Base-by-base conservation (phyloP, 1,284 basidiomycete species). In the Sanghuangporus baumii region DNA sequence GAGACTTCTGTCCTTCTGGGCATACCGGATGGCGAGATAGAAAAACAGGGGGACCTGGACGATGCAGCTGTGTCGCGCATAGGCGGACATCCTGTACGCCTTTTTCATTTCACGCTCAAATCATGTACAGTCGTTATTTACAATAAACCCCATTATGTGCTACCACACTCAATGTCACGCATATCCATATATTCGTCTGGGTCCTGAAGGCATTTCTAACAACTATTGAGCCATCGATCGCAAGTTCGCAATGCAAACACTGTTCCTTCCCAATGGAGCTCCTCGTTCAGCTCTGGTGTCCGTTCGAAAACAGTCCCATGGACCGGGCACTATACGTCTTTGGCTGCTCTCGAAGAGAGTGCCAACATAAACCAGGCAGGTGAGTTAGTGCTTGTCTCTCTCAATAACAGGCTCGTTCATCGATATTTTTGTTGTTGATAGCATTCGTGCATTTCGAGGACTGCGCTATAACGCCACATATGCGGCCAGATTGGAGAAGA, bases 61-160 rank as follows among this genome's bases (percentile, higher is more conserved):
- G 90, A 93, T 74, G 87, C 83, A 57, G 85, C 87, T 63, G 89
- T 93, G 68, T 93, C 91, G 73, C 87, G 91, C 74, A 87, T 93
- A 68, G 91, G 91, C 72, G 91, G 91, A 71, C 82, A 81, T 78
- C 91, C 91, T 82, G 91, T 93, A 87, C 82, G 89, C 82, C 74
- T 73, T 75, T 23, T 74, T 63, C 59, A 48, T 60, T 61, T 59
- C 55, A 43, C 37, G 34, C 43, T 74, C 73, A 75, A 70, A 72
- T 71, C 72, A 71, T 80, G 76, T 79, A 69, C 68, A 70, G 74
- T 61, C 47, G 23, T 61, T 61, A 59, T 55, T 65, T 55, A 48
- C 57, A 59, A 55, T 61, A 68, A 26, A 68, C 68, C 63, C 69
- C 68, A 67, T 75, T 73, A 74, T 73, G 46, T 47, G 62, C 68